Base-by-base conservation (phyloP, 1,284 basidiomycete genomes). In the Boletellus deceptivus region DNA sequence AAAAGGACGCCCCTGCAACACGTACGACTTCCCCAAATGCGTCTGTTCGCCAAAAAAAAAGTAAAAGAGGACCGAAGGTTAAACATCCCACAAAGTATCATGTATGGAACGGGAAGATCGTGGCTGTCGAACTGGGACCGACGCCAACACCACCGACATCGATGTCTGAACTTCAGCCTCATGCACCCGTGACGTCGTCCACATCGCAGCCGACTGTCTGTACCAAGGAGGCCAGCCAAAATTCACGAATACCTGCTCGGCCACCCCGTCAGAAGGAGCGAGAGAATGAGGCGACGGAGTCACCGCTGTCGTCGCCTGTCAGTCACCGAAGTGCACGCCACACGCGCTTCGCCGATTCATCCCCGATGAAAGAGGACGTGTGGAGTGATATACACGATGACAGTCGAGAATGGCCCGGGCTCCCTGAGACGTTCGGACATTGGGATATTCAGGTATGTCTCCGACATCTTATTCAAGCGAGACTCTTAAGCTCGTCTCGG, bases 391-490 rank as follows among this genome's bases (percentile, higher is more conserved):
- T 38, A 3, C 22, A 43, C 9, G 4, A n/a, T 4, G 17, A 13
- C 8, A 24, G 22, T 10, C 18, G 16, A 5, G 24, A 0, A 6
- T 65, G 63, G 66, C 57, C 66, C 2, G 22, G 54, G 35, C 42
- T 62, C 1, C 46, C 55, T 10, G n/a, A 3, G 11, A 9, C 14
- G 31, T 56, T 65, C n/a, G 50, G 44, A 9, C 53, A 50, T 1
- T 64, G 61, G 61, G 49, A 65, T 22, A 8, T 29, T 17, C 63
- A 67, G 64, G 62, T 68, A 43, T 16, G 46, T 44, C n/a, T n/a
- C 11, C 9, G 1, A 27, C 3, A 3, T 5, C 4, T 38, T n/a
- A 24, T 29, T 46, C 13, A 13, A 11, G 1, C 17, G 7, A 18
- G 7, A n/a, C n/a, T 7, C 44, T 36, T 54, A n/a, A 48, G 2